Evolutionary conservation across 1,284 basidiomycete genomes (phyloP).

Genomic region (Phaffia rhodozyma): DNA sequence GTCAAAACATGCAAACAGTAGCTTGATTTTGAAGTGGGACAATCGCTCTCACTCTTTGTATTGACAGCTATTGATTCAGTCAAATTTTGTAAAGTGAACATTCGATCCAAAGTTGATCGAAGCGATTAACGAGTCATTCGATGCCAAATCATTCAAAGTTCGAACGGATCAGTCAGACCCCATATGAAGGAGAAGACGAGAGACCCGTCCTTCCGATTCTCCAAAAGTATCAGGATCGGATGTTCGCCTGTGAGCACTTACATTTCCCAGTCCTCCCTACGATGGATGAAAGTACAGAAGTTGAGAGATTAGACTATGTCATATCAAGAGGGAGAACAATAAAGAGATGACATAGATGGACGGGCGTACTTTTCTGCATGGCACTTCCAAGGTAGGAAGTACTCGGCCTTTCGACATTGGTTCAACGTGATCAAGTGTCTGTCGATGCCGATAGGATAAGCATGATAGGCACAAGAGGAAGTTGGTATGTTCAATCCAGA

Average conservation of each 20-base stretch:
- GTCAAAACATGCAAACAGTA: background rate
- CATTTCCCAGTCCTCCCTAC: slow-evolving; percentile 9
- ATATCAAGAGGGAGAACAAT: background rate
- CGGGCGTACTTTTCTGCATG: slow-evolving; percentile 14
- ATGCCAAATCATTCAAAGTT: no score
- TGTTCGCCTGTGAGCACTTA: background rate
- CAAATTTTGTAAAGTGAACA: background rate
- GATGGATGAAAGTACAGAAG: background rate
- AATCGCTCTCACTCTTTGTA: slow-evolving; percentile 13
- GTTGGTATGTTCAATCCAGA: background rate
- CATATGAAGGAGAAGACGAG: no score
- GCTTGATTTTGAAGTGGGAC: background rate
- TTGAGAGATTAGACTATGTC: background rate
- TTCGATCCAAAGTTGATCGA: background rate
- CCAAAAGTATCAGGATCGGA: no score
- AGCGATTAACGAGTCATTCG: background rate
- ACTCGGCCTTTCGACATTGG: background rate
- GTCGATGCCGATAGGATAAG: background rate
- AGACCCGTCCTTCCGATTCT: no score
- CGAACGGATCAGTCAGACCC: no score
- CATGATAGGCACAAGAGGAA: background rate
- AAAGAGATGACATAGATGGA: background rate
- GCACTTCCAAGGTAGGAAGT: slow-evolving; percentile 1
- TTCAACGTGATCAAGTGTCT: slow-evolving; percentile 7
- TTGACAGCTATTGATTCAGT: background rate